Evolutionary conservation across 164 flowering plant genomes (phyloP), one percentile per base, ranked within the genome.

Genomic region (Liriodendron chinense): DNA sequence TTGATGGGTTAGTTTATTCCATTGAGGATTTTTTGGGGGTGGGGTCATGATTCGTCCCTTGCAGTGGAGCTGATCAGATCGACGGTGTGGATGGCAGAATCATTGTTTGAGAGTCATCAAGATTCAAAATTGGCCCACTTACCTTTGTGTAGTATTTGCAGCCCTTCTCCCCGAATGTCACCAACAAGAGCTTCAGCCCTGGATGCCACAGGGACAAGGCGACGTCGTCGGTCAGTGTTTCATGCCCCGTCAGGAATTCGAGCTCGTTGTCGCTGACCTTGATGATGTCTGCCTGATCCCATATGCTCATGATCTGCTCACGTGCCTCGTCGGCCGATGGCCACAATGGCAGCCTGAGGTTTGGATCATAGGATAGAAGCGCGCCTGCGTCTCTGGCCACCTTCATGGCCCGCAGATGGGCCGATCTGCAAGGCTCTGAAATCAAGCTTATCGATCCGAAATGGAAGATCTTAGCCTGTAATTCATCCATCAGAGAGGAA

Each of bases 381-480:
- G 91, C 92, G 0, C 98, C 99, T 0, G 92, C 94, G 0, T 87
- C 85, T 76, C 80, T 92, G 0, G 98, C 99, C 72, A 79, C 97
- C 72, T 90, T 83, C 95, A 94, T 91, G 22, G 99, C 99, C 77
- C 79, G 81, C 48, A 94, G 8, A 76, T 96, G 99, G 0, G 99
- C 96, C 6, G 98, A 94, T 82, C 98, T 79, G 77, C 98, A 93
- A 65, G 99, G 99, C 90, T 95, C 99, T 71, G 89, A 88, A 9
- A 95, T 95, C 89, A 95, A 84, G 74, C 99, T 95, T 63, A 95
- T 95, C 0, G 99, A 95, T 71, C 99, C 99, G 59, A 91, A 95
- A 72, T 96, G 99, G 77, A 96, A 96, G 6, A 92, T 82, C 67
- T 91, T 95, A 2, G 94, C 92, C 98, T 95, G 85, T 3, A 72